Evolutionary conservation across 805 yeast species (phyloP), one percentile per base, ranked within the genome.

Genomic region (Crinitomyces ghanaensis): DNA sequence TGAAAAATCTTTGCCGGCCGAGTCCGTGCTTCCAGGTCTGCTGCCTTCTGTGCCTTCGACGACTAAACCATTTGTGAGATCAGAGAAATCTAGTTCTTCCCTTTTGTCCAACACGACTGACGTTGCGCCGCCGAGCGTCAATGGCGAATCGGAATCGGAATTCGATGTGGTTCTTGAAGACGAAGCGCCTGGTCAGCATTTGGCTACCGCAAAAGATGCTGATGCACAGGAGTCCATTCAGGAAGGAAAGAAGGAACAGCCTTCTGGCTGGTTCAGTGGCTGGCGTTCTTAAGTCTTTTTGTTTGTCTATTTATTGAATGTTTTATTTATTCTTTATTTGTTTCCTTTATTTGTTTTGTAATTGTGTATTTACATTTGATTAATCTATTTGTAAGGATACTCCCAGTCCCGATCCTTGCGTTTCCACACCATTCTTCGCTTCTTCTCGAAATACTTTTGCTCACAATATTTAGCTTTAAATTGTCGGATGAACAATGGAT

Each of bases 341-440:
- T n/a, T n/a, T n/a, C n/a, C n/a, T n/a, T n/a, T n/a, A n/a, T n/a
- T n/a, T n/a, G n/a, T n/a, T n/a, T n/a, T n/a, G n/a, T n/a, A n/a
- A n/a, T n/a, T n/a, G n/a, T n/a, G n/a, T n/a, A n/a, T n/a, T n/a
- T n/a, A n/a, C n/a, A n/a, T n/a, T n/a, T n/a, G n/a, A n/a, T n/a
- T n/a, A n/a, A 31, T 21, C 19, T 25, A 29, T 26, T 44, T 81
- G 57, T 75, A 88, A 4, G 97, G 97, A 53, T 86, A 86, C 43
- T 82, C 94, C 40, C 85, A 74, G 12, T 67, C 63, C 43, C 81
- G 77, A 49, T 76, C 91, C 50, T 78, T 81, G 54, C 93, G 74
- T 54, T 82, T 77, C 97, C 97, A 88, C 38, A 84, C 71, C 64
- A 79, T 83, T 29, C 57, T 49, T 32, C 51, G 50, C 72, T 79